Evolutionary conservation across 371 early-diverging fungal species (phyloP).

Genomic region (Mucor plumbeus): DNA sequence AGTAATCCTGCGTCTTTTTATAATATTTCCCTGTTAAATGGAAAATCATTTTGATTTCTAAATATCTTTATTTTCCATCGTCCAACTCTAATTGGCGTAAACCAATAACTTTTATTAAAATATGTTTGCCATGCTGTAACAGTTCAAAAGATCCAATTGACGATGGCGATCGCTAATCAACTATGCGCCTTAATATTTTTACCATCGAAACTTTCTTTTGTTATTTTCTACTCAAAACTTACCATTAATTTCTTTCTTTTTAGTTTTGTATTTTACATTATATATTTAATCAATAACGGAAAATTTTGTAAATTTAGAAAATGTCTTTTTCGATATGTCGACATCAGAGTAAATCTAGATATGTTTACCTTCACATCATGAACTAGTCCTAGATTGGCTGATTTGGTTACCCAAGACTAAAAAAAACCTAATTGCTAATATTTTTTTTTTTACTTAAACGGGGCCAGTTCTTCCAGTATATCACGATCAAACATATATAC

Average conservation of each 20-base stretch:
- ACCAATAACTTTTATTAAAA: constrained; percentile 1
- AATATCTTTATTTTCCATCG: neutral
- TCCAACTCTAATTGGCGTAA: neutral
- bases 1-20: neutral
- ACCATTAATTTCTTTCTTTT: neutral
- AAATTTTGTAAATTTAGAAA: neutral
- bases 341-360: neutral
- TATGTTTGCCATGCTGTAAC: neutral
- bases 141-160: neutral
- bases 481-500: too few species aligned
- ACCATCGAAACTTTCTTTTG: neutral
- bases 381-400: neutral
- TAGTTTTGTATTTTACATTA: neutral
- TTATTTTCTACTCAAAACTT: neutral
- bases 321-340: neutral
- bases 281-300: neutral
- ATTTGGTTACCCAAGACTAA: neutral
- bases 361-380: neutral
- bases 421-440: neutral
- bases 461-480: too few species aligned
- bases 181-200: neutral
- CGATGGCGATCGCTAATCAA: neutral
- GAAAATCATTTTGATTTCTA: constrained; percentile 3
- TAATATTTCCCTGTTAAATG: neutral
- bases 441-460: neutral